Evolutionary conservation across 345 rosid species (phyloP).

Genomic region (Iberis pinnata): DNA sequence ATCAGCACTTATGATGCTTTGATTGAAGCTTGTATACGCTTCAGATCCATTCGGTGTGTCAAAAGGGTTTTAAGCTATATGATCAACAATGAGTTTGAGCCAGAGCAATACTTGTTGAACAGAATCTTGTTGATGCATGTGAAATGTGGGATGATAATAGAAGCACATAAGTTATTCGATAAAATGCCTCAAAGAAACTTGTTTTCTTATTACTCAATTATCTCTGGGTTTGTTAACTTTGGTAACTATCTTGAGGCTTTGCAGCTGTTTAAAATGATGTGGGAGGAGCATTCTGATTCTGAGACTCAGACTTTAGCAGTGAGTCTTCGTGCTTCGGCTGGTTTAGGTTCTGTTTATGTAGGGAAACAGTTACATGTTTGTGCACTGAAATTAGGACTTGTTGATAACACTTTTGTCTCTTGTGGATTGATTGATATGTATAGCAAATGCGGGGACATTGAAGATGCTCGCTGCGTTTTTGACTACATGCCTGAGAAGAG

Average conservation of each 20-base stretch:
- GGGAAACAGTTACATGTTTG: constrained; percentile 71
- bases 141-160: constrained; percentile 63
- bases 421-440: constrained; percentile 86
- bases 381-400: constrained; percentile 47
- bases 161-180: constrained; percentile 63
- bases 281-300: constrained; percentile 65
- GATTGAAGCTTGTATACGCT: constrained; percentile 63
- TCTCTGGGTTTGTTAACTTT: constrained; percentile 48
- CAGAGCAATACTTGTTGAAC: constrained; percentile 58
- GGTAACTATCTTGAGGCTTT: constrained; percentile 64
- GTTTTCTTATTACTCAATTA: constrained; percentile 56
- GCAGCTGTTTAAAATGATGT: constrained; percentile 53
- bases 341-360: constrained; percentile 44
- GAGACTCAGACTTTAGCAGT: constrained; percentile 51
- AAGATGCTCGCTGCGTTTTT: constrained; percentile 63
- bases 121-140: constrained; percentile 65
- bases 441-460: constrained; percentile 74
- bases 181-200: constrained; percentile 69
- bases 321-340: constrained; percentile 61
- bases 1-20: constrained; percentile 64
- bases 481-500: constrained; percentile 71
- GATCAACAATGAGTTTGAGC: constrained; percentile 44
- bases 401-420: constrained; percentile 49
- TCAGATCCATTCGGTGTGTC: constrained; percentile 57
- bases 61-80: constrained; percentile 59